Evolutionary conservation across 331 rosid species (phyloP), one percentile per base, ranked within the genome.

Genomic region (Phaseolus coccineus): DNA sequence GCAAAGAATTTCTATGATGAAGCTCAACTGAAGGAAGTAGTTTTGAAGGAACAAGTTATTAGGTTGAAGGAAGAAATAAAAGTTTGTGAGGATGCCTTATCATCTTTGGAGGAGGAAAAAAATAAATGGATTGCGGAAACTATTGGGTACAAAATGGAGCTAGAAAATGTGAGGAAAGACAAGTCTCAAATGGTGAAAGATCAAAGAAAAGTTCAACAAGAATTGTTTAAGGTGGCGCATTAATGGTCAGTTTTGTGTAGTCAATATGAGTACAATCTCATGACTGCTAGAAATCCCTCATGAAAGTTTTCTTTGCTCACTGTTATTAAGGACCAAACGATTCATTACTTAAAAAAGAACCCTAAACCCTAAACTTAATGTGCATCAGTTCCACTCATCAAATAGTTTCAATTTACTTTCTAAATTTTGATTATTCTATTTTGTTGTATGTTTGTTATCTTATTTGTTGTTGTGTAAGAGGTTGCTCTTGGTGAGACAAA

Each of bases 191-290:
- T 46, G 27, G 27, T 52, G 76, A 76, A 77, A 63, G 82, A 71
- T 82, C 75, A 65, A 33, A 75, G 63, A 13, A 75, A 81, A 63
- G 35, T 27, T 11, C 35, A 8, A 7, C 37, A 58, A 58, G n/a
- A 58, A 25, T 27, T 58, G 28, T 31, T 44, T 12, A 48, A 46
- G 42, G 51, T 64, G 3, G 22, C 30, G 25, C 46, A 72, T 65
- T 55, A 72, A 81, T 81, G 85, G 81, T 75, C 73, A 2, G 65
- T 52, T 74, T 53, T 81, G 3, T 39, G 76, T 58, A 74, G 77
- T 40, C 77, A 35, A 35, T 81, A 75, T 68, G 14, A 27, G 72
- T 35, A 33, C 52, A 44, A 74, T 39, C 11, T 4, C 24, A 31
- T 47, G 15, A 46, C 22, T 56, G 25, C 46, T 25, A 44, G 47